Conservation (phyloP, 371 early-diverging fungal genomes). For the Mortierella sp. region DNA sequence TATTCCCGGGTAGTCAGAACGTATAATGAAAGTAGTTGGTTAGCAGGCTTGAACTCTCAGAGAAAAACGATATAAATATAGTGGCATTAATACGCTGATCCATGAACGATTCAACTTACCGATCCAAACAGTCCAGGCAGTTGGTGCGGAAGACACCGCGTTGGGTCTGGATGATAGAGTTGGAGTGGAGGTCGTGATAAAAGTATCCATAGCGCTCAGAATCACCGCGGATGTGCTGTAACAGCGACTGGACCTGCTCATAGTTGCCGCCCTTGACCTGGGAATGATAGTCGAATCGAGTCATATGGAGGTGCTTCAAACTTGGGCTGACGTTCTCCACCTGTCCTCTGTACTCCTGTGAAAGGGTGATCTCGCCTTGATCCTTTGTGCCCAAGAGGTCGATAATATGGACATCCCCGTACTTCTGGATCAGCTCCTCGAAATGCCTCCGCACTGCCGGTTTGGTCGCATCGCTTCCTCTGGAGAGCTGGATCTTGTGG, state of each 20-base stretch:
- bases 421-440: slow-evolving; percentile 79
- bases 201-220: slow-evolving; percentile 78
- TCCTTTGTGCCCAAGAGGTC: slow-evolving; percentile 86
- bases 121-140: slow-evolving; percentile 92
- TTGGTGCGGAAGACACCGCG: slow-evolving; percentile 93
- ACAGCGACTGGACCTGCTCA: slow-evolving; percentile 74
- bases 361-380: slow-evolving; percentile 79
- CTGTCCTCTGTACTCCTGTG: slow-evolving; percentile 75
- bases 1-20: slow-evolving; percentile 20
- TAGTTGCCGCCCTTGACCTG: slow-evolving; percentile 85
- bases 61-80: not conserved
- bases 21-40: not conserved
- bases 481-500: slow-evolving; percentile 84
- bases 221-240: slow-evolving; percentile 62
- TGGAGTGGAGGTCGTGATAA: slow-evolving; percentile 69
- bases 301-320: slow-evolving; percentile 63
- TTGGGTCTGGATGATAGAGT: slow-evolving; percentile 73
- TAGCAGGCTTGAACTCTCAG: too few relatives aligned
- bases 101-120: slow-evolving; percentile 43
- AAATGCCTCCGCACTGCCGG: slow-evolving; percentile 89
- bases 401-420: slow-evolving; percentile 82
- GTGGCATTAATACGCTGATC: not conserved
- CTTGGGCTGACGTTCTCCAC: slow-evolving; percentile 59
- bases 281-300: slow-evolving; percentile 89
- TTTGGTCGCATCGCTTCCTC: slow-evolving; percentile 75